A percentile compares a stretch with the other conserved stretches of the same genome.
phyloP scores from a whole-genome alignment of 2,329 filamentous ascomycete genomes.

The Byssochlamys sp. region DNA sequence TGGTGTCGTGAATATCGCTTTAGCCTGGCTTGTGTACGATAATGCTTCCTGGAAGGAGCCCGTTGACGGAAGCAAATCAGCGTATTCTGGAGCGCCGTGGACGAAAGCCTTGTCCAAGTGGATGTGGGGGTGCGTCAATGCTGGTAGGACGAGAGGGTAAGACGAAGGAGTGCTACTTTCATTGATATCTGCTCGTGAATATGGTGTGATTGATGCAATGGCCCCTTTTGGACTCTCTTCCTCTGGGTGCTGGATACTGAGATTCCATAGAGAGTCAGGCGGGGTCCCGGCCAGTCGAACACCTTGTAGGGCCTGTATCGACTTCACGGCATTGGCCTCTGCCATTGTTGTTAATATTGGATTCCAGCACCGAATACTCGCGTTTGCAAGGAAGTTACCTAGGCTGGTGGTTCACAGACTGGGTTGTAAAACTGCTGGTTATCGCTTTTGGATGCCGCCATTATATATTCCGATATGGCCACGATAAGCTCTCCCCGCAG shows the following conservation, averaged over 20 bases:
- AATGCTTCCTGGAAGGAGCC: slow-evolving; percentile 61
- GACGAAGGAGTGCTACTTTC: slow-evolving; percentile 1
- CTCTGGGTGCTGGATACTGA: slow-evolving; percentile 13
- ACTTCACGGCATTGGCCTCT: slow-evolving; percentile 3
- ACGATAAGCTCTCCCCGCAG: neutral
- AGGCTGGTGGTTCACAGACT: neutral
- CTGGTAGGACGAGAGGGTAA: slow-evolving; percentile 37
- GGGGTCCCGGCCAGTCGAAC: slow-evolving; percentile 23
- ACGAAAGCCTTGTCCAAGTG: slow-evolving; percentile 52
- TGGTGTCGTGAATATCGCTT: slow-evolving; percentile 50
- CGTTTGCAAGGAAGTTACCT: neutral
- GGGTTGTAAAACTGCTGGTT: neutral
- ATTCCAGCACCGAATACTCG: neutral
- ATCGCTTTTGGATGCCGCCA: neutral
- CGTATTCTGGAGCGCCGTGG: slow-evolving; percentile 37
- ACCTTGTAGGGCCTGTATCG: slow-evolving; percentile 11
- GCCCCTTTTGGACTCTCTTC: slow-evolving; percentile 7
- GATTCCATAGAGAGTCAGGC: slow-evolving; percentile 22
- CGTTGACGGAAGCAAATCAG: slow-evolving; percentile 47
- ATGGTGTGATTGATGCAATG: slow-evolving; percentile 20
- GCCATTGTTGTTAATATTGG: slow-evolving; percentile 5
- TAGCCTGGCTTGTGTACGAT: slow-evolving; percentile 49
- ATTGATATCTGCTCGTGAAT: slow-evolving; percentile 4
- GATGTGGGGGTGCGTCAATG: slow-evolving; percentile 62
- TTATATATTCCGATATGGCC: neutral